phyloP scores from a whole-genome alignment of 2,329 filamentous ascomycete species.

The Colletotrichum tabaci region DNA sequence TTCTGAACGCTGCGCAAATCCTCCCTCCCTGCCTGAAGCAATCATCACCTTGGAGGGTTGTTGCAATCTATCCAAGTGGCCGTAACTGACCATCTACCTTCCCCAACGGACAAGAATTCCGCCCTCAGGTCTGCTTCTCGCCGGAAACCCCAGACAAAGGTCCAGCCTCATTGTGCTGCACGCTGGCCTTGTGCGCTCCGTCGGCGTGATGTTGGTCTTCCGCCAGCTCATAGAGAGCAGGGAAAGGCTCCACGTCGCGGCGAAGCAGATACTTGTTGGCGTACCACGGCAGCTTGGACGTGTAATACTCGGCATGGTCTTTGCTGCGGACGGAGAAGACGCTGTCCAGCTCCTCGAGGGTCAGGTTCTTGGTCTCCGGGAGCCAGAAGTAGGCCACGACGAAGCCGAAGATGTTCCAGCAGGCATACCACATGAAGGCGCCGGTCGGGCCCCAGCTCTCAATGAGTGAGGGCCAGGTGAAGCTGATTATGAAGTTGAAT shows the following conservation, averaged over 20 bases:
- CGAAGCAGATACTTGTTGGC: conserved; percentile 49
- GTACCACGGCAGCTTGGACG: conserved; percentile 52
- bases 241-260: conserved; percentile 49
- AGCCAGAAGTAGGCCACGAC: conserved; percentile 53
- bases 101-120: too few relatives aligned
- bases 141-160: neutral
- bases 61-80: neutral
- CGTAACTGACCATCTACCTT: too few relatives aligned
- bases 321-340: conserved; percentile 52
- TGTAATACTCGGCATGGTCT: conserved; percentile 51
- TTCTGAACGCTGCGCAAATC: neutral
- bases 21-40: neutral
- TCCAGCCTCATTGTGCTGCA: conserved; percentile 16
- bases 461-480: conserved; percentile 51
- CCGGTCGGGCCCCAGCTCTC: conserved; percentile 49
- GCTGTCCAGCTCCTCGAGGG: conserved; percentile 53
- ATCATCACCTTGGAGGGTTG: neutral
- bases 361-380: conserved; percentile 54
- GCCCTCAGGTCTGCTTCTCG: neutral
- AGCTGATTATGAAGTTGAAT: conserved; percentile 57
- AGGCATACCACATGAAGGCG: conserved; percentile 57
- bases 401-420: conserved; percentile 54
- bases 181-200: conserved; percentile 2
- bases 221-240: conserved; percentile 51
- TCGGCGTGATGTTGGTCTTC: conserved; percentile 19